These are phyloP conservation scores for Neopestalotiopsis rosae DNA, from an alignment of 2,329 filamentous ascomycete species.

Conservation along the genomic window DNA sequence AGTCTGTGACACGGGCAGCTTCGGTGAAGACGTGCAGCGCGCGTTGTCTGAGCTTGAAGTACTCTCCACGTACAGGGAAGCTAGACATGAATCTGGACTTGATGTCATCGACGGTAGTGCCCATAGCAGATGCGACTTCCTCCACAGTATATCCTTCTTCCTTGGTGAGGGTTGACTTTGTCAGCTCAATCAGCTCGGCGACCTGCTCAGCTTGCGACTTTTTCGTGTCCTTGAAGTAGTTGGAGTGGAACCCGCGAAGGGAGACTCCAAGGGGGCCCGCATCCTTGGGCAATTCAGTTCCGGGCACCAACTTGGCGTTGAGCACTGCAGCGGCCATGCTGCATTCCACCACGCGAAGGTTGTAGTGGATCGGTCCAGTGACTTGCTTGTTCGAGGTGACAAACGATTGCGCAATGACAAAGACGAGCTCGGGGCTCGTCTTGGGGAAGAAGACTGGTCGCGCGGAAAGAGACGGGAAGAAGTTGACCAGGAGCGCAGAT, in stretches of 20 bases:
- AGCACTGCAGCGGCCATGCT: conserved; percentile 81
- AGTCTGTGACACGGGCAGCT: conserved; percentile 82
- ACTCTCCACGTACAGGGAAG: conserved; percentile 87
- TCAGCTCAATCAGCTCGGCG: conserved; percentile 71
- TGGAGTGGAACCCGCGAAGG: conserved; percentile 85
- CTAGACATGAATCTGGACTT: conserved; percentile 81
- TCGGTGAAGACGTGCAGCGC: conserved; percentile 92
- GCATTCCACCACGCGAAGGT: conserved; percentile 94
- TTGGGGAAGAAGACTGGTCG: conserved; percentile 82
- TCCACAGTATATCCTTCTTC: conserved; percentile 87
- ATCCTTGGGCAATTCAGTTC: conserved; percentile 73
- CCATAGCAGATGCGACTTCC: conserved; percentile 77
- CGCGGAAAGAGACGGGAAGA: conserved; percentile 78
- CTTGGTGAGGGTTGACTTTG: conserved; percentile 73
- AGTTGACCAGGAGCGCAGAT: conserved; percentile 88
- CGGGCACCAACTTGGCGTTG: conserved; percentile 61
- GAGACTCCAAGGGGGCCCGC: conserved; percentile 82
- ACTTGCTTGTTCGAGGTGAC: conserved; percentile 94
- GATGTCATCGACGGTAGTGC: conserved; percentile 72
- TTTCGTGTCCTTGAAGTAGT: conserved; percentile 68
- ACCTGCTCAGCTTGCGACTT: conserved; percentile 70
- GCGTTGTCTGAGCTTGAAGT: conserved; percentile 86
- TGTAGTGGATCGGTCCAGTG: conserved; percentile 93
- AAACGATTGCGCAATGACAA: conserved; percentile 94
- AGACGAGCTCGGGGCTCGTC: conserved; percentile 82